Evolutionary conservation across 2,329 filamentous ascomycete species (phyloP).

Genomic region (Claviceps purpurea): DNA sequence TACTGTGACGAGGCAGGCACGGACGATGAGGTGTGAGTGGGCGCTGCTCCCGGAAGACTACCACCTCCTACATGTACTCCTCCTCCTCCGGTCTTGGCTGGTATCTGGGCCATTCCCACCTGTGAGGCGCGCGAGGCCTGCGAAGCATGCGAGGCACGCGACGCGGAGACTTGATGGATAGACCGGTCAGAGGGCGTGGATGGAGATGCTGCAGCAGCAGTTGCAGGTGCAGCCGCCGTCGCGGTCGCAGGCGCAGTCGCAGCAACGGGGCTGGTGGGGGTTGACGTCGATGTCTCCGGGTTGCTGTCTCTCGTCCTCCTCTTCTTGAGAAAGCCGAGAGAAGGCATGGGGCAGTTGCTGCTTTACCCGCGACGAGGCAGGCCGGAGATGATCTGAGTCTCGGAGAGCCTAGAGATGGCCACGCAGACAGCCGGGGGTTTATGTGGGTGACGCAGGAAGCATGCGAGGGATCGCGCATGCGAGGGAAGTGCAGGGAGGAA

Average conservation of each 20-base stretch:
- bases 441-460: conserved; percentile 1
- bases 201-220: conserved; percentile 24
- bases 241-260: conserved; percentile 16
- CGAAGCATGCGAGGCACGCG: too few species aligned
- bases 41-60: conserved; percentile 5
- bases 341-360: conserved; percentile 56
- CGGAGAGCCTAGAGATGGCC: background rate
- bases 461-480: conserved; percentile 1
- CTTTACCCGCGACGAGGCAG: conserved; percentile 5
- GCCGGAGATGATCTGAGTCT: background rate
- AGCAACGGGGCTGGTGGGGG: conserved; percentile 51
- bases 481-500: background rate
- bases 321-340: conserved; percentile 93
- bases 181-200: conserved; percentile 33
- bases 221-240: background rate
- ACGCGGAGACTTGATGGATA: conserved; percentile 13
- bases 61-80: too few species aligned
- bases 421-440: background rate
- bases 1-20: conserved; percentile 9
- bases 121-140: conserved; percentile 2
- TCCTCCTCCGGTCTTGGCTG: too few species aligned
- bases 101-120: conserved; percentile 3
- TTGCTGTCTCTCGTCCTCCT: conserved; percentile 91
- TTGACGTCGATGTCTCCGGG: conserved; percentile 53
- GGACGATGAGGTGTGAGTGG: conserved; percentile 4